Conservation (phyloP, 176 grass and related monocot genomes). For the Musa troglodytarum region DNA sequence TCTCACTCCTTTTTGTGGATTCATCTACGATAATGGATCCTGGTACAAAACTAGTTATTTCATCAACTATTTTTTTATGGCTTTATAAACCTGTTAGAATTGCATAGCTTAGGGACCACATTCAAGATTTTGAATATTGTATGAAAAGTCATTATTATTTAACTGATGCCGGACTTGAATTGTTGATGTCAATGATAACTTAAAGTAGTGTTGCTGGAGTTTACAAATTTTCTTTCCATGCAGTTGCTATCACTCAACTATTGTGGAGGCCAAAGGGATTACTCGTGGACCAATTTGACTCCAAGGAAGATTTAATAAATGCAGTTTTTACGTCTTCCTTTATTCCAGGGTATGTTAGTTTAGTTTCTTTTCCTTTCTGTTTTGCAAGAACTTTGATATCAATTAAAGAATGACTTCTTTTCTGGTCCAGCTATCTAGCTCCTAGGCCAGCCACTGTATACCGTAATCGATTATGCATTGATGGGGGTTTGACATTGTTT, state of each 20-base stretch:
- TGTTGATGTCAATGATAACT: not conserved
- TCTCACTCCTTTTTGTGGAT: not conserved
- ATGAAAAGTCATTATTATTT: not conserved
- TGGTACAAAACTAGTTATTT: not conserved
- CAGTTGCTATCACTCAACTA: slow-evolving; percentile 74
- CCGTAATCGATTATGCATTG: slow-evolving; percentile 77
- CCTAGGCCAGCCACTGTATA: slow-evolving; percentile 67
- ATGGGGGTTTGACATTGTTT: slow-evolving; percentile 92
- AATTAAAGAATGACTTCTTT: slow-evolving; percentile 17
- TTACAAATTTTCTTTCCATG: slow-evolving; percentile 1
- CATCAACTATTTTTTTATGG: too few relatives aligned
- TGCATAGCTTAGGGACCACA: too few relatives aligned
- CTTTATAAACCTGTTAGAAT: too few relatives aligned
- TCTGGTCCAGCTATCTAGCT: slow-evolving; percentile 60
- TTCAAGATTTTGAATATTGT: too few relatives aligned
- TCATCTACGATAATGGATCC: not conserved
- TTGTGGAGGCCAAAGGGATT: slow-evolving; percentile 77
- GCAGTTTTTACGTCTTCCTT: slow-evolving; percentile 93
- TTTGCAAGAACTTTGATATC: slow-evolving; percentile 6
- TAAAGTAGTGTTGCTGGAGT: not conserved
- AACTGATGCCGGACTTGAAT: not conserved
- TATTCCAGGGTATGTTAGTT: slow-evolving; percentile 73
- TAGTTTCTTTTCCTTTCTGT: not conserved
- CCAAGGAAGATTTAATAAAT: slow-evolving; percentile 88
- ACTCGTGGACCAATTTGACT: slow-evolving; percentile 90